These are phyloP conservation scores for Cladosporium velox DNA, from an alignment of 2,329 filamentous ascomycete genomes.

Conservation along the genomic window DNA sequence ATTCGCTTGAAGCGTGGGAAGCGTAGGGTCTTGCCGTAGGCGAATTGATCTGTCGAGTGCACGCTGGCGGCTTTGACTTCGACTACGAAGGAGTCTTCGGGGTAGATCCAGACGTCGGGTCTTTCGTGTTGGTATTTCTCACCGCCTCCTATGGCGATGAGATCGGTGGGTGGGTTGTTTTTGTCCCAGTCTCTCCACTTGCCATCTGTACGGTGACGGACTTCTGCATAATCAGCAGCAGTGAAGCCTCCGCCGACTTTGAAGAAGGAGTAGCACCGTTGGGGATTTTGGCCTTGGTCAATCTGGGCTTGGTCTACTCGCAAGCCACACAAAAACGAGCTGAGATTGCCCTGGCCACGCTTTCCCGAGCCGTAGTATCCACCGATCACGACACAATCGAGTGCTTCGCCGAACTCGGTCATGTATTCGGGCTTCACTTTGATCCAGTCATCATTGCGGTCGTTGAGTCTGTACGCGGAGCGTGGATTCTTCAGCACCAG, in stretches of 20 bases:
- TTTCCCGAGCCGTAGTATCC: conserved; percentile 89
- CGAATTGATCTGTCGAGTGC: conserved; percentile 73
- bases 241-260: conserved; percentile 95
- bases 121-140: conserved; percentile 68
- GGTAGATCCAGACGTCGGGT: conserved; percentile 92
- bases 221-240: conserved; percentile 78
- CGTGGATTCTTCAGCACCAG: conserved; percentile 91
- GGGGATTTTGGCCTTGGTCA: conserved; percentile 55
- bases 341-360: conserved; percentile 72
- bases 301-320: conserved; percentile 69
- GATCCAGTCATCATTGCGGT: conserved; percentile 93
- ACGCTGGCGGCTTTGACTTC: conserved; percentile 86
- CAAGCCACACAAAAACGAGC: conserved; percentile 91
- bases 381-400: conserved; percentile 87
- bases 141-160: conserved; percentile 79
- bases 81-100: conserved; percentile 82
- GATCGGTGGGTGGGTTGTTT: conserved; percentile 72
- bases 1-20: conserved; percentile 88
- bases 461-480: conserved; percentile 82
- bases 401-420: conserved; percentile 89
- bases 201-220: conserved; percentile 80
- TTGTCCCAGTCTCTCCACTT: conserved; percentile 89
- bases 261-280: conserved; percentile 91
- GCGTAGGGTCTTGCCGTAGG: conserved; percentile 73
- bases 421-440: conserved; percentile 99